These are phyloP conservation scores for Cercospora sojina DNA, from an alignment of 2,329 filamentous ascomycete species.

Conservation along the genomic window DNA sequence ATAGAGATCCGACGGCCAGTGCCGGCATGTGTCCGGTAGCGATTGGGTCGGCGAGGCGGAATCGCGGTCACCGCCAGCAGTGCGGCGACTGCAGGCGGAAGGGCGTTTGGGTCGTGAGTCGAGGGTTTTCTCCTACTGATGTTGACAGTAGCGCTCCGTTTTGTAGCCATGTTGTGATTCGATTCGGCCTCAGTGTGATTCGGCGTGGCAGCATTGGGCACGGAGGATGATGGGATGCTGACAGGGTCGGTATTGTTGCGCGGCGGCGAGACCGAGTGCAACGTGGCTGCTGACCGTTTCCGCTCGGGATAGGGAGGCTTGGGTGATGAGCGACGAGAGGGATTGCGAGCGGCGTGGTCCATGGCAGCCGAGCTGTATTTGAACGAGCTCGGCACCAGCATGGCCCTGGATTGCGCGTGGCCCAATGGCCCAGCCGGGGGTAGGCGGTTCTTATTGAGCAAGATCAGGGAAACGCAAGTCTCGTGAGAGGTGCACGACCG, in stretches of 20 bases:
- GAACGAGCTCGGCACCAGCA: conserved; percentile 51
- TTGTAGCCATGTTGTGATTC: conserved; percentile 29
- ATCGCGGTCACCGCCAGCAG: conserved; percentile 61
- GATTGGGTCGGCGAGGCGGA: conserved; percentile 48
- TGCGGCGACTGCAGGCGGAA: conserved; percentile 58
- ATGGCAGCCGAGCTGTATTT: conserved; percentile 41
- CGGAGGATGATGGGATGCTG: conserved; percentile 42
- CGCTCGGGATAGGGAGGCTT: conserved; percentile 16
- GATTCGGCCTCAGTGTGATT: conserved; percentile 30
- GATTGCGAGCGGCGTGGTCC: conserved; percentile 22
- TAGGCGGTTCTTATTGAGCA: conserved; percentile 18
- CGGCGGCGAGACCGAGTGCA: conserved; percentile 23
- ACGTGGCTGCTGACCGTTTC: conserved; percentile 15
- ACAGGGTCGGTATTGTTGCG: conserved; percentile 44
- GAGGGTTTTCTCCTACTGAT: conserved; percentile 28
- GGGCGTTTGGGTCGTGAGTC: conserved; percentile 44
- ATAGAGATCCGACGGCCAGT: conserved; percentile 51
- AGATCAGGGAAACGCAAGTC: conserved; percentile 9
- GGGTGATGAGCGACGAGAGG: conserved; percentile 13
- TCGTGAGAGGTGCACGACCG: neutral
- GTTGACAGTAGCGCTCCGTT: conserved; percentile 23
- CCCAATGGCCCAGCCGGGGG: conserved; percentile 5
- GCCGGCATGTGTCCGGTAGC: conserved; percentile 43
- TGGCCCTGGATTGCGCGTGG: conserved; percentile 24
- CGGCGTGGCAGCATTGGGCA: conserved; percentile 35